Conservation (phyloP, 805 yeast genomes). For the Kodamaea laetipori region DNA sequence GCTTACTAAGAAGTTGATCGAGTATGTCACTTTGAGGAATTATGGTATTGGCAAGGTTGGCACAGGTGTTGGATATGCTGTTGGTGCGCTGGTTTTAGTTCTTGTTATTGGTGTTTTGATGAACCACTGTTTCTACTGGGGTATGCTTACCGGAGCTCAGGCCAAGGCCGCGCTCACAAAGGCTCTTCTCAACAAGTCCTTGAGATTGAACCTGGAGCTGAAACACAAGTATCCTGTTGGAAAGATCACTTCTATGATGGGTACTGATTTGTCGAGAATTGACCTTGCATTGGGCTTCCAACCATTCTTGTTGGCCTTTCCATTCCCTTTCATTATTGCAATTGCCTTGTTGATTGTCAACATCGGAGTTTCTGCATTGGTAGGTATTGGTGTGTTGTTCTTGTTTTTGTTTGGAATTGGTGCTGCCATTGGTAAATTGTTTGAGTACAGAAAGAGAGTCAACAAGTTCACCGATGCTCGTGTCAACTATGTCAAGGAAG, state of each 20-base stretch:
- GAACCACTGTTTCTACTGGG: conserved; percentile 26
- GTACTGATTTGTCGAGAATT: conserved; percentile 29
- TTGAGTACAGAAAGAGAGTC: conserved; percentile 47
- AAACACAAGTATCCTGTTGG: conserved; percentile 25
- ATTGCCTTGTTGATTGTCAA: conserved; percentile 27
- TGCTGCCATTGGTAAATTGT: conserved; percentile 51
- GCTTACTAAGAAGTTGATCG: conserved; percentile 38
- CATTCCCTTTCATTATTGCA: conserved; percentile 27
- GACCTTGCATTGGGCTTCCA: conserved; percentile 34
- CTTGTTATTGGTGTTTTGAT: conserved; percentile 24
- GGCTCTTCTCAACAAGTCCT: conserved; percentile 26
- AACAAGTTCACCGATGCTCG: conserved; percentile 72
- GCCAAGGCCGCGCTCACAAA: conserved; percentile 29
- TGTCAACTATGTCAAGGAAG: conserved; percentile 74
- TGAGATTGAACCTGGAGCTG: conserved; percentile 22
- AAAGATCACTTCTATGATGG: conserved; percentile 31
- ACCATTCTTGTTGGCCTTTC: conserved; percentile 26
- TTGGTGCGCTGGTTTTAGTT: conserved; percentile 37
- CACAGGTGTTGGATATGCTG: conserved; percentile 43
- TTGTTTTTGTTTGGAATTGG: conserved; percentile 44
- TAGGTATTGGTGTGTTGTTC: conserved; percentile 26
- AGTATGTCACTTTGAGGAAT: conserved; percentile 32
- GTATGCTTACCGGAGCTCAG: conserved; percentile 31
- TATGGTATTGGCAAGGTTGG: conserved; percentile 25
- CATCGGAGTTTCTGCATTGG: conserved; percentile 29